A percentile compares a stretch with the other conserved stretches of the same genome.
Evolutionary conservation across 2,329 filamentous ascomycete species (phyloP).

Genomic region (Penicillium sp.): DNA sequence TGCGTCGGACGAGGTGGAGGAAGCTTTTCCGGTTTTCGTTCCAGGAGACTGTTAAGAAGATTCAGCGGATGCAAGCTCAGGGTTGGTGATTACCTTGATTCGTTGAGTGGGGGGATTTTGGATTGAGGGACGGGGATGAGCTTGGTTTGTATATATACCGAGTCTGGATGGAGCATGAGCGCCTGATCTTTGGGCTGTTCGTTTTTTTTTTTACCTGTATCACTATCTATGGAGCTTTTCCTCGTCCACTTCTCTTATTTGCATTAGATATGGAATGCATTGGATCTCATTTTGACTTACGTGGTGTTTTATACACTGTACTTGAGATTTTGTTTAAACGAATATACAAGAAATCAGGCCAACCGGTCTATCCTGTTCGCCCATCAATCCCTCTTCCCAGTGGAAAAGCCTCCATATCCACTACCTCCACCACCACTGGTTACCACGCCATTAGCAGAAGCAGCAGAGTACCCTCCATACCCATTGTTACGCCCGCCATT

Average conservation of each 20-base stretch:
- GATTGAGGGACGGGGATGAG: background rate
- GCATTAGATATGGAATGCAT: slow-evolving; percentile 28
- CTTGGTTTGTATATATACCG: slow-evolving; percentile 21
- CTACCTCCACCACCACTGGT: slow-evolving; percentile 24
- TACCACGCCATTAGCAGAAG: slow-evolving; percentile 16
- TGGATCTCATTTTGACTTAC: slow-evolving; percentile 14
- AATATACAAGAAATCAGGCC: background rate
- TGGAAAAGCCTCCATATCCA: slow-evolving; percentile 43
- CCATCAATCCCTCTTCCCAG: slow-evolving; percentile 46
- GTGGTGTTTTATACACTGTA: background rate
- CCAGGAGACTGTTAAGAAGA: slow-evolving; percentile 43
- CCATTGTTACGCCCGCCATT: slow-evolving; percentile 55
- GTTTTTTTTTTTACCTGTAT: slow-evolving; percentile 19
- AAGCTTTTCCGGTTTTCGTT: slow-evolving; percentile 50
- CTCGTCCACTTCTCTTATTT: slow-evolving; percentile 11
- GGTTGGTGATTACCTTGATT: slow-evolving; percentile 42
- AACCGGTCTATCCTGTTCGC: background rate
- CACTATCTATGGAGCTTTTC: slow-evolving; percentile 11
- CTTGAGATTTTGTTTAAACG: slow-evolving; percentile 12
- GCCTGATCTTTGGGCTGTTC: background rate
- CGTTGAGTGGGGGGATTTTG: background rate
- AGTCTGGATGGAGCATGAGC: slow-evolving; percentile 10
- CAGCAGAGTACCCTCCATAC: slow-evolving; percentile 58
- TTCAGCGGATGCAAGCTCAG: slow-evolving; percentile 49
- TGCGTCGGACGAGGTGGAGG: slow-evolving; percentile 44